Evolutionary conservation across 1,284 basidiomycete genomes (phyloP).

Genomic region (Leccinum ponderosum): DNA sequence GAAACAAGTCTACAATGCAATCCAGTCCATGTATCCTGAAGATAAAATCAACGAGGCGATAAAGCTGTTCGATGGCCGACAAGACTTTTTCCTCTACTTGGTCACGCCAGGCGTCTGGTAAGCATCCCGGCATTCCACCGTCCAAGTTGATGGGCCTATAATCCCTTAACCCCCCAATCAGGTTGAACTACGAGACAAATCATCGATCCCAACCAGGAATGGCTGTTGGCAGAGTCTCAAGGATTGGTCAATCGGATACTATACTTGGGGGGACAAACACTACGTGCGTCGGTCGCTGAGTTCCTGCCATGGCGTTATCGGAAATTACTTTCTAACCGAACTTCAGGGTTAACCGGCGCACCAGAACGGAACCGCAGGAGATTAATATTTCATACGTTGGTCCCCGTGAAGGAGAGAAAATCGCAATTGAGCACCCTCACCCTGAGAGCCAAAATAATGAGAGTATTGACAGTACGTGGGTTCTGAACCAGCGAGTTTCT

Average conservation of each 20-base stretch:
- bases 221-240: neutral
- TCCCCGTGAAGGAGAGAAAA: neutral
- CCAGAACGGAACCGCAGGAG: neutral
- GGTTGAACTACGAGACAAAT: neutral
- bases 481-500: neutral
- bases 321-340: neutral
- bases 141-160: neutral
- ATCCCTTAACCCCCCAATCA: neutral
- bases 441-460: neutral
- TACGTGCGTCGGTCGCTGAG: neutral
- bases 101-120: conserved; percentile 3
- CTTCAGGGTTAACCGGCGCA: neutral
- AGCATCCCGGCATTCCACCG: neutral
- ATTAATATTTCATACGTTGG: neutral
- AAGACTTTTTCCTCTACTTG: conserved; percentile 3
- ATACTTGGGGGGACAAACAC: neutral
- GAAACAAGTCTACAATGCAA: neutral
- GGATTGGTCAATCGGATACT: neutral
- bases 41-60: conserved; percentile 1
- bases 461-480: neutral
- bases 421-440: neutral
- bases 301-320: no score
- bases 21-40: neutral
- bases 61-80: neutral
- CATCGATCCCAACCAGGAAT: neutral